These are phyloP conservation scores for Globisporangium cylindrosporum DNA, from an alignment of 352 stramenopile genomes.

Conservation along the genomic window DNA sequence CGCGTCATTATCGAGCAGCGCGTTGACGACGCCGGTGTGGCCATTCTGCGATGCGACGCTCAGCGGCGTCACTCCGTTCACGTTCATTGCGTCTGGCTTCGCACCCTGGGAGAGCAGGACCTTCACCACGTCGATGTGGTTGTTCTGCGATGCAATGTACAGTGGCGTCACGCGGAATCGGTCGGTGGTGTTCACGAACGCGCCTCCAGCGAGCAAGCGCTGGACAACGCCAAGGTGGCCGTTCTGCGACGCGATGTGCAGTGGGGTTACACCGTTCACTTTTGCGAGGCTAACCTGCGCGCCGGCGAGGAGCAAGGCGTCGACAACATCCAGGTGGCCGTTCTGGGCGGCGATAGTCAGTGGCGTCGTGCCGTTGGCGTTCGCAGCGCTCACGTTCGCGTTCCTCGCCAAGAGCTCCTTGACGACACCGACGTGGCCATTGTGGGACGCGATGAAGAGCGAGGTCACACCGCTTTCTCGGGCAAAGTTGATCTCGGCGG, in stretches of 20 bases:
- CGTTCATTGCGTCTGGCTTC: conserved; percentile 10
- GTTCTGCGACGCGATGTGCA: conserved; percentile 17
- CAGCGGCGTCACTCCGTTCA: conserved; percentile 13
- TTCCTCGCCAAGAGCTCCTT: conserved; percentile 1
- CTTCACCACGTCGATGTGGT: conserved; percentile 4
- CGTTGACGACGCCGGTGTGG: conserved; percentile 8
- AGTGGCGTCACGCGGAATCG: conserved; percentile 13
- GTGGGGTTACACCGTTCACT: conserved; percentile 6
- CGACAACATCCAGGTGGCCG: conserved; percentile 10
- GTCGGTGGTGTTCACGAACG: conserved; percentile 11
- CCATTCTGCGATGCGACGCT: conserved; percentile 16
- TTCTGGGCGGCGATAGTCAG: conserved; percentile 16
- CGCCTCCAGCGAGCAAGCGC: conserved; percentile 7
- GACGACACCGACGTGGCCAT: conserved; percentile 12
- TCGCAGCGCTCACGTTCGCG: not conserved
- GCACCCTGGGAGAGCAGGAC: conserved; percentile 4
- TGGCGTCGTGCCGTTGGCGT: conserved; percentile 9
- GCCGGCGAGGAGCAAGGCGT: not conserved
- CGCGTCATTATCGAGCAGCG: conserved; percentile 10
- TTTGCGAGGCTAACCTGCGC: conserved; percentile 12
- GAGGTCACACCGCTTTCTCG: conserved; percentile 9
- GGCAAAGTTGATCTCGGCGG: conserved; percentile 1
- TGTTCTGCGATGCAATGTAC: conserved; percentile 18
- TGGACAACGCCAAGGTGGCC: not conserved
- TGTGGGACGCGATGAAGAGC: conserved; percentile 14